phyloP scores from a whole-genome alignment of 2,329 filamentous ascomycete genomes.

The Aciculosporium take region DNA sequence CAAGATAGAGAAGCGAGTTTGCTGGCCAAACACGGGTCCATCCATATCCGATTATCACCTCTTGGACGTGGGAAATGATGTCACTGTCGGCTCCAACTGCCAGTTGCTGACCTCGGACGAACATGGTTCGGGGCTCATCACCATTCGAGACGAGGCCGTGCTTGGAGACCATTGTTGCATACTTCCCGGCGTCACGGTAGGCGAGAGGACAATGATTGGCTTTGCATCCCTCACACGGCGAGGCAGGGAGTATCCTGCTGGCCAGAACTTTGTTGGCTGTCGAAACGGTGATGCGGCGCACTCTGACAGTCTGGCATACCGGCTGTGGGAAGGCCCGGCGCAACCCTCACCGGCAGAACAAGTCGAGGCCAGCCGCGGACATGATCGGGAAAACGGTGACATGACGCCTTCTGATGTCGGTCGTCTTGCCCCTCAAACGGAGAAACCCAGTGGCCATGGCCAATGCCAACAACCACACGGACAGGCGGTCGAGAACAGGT shows the following conservation, averaged over 20 bases:
- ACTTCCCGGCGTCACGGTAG: slow-evolving; percentile 35
- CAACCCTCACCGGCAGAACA: slow-evolving; percentile 1
- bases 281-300: slow-evolving; percentile 30
- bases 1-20: slow-evolving; percentile 36
- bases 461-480: not conserved
- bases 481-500: slow-evolving; percentile 4
- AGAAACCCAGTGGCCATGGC: slow-evolving; percentile 1
- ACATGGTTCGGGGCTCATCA: slow-evolving; percentile 30
- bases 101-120: slow-evolving; percentile 39
- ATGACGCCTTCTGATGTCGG: slow-evolving; percentile 11
- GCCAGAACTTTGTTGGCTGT: slow-evolving; percentile 37
- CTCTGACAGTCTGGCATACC: slow-evolving; percentile 15
- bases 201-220: slow-evolving; percentile 34
- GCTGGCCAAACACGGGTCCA: slow-evolving; percentile 44
- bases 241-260: slow-evolving; percentile 27
- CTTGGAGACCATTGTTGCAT: slow-evolving; percentile 40
- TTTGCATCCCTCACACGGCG: slow-evolving; percentile 36
- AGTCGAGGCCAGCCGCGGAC: slow-evolving; percentile 7
- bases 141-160: slow-evolving; percentile 35
- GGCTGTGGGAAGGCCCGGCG: slow-evolving; percentile 16
- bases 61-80: slow-evolving; percentile 40
- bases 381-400: slow-evolving; percentile 13
- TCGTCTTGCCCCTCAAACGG: slow-evolving; percentile 2
- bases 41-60: slow-evolving; percentile 39
- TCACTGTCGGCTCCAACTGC: slow-evolving; percentile 41